Conservation (phyloP, 352 stramenopile species). For the Phytophthora vignae region DNA sequence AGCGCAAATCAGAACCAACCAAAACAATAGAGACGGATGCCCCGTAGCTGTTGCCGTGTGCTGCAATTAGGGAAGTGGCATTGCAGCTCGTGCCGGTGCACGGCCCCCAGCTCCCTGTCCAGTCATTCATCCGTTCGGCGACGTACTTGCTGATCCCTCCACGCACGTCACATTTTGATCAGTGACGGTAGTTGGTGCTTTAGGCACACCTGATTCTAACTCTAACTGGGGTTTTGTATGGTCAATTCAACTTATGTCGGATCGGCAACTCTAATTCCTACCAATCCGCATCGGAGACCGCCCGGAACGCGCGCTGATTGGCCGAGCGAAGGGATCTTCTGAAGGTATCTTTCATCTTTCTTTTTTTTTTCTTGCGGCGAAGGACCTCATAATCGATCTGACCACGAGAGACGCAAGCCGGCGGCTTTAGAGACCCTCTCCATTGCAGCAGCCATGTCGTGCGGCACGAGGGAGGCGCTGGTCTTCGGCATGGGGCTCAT, state of each 20-base stretch:
- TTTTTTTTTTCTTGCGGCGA: conserved; percentile 15
- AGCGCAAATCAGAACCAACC: not conserved
- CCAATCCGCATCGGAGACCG: conserved; percentile 6
- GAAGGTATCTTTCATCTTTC: conserved; percentile 30
- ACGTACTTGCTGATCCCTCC: conserved; percentile 22
- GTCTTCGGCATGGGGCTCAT: conserved; percentile 85
- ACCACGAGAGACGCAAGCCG: conserved; percentile 13
- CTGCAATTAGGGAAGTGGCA: not conserved
- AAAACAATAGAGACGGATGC: conserved; percentile 3
- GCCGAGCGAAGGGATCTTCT: conserved; percentile 15
- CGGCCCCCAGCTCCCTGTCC: conserved; percentile 4
- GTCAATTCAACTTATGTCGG: not conserved
- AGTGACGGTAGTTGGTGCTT: conserved; percentile 3
- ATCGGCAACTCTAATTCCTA: not conserved
- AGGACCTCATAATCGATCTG: conserved; percentile 19
- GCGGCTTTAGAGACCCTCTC: not conserved
- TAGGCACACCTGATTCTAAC: conserved; percentile 17
- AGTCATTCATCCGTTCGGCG: conserved; percentile 18
- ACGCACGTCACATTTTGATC: conserved; percentile 36
- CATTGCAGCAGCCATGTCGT: conserved; percentile 64
- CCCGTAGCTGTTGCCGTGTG: not conserved
- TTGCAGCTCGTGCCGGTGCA: conserved; percentile 11
- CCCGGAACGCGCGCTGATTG: conserved; percentile 12
- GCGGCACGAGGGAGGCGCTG: conserved; percentile 75
- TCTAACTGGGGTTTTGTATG: conserved; percentile 15